These are phyloP conservation scores for Taiozyma sp. DNA, from an alignment of 1,139 yeast species.

Conservation along the genomic window DNA sequence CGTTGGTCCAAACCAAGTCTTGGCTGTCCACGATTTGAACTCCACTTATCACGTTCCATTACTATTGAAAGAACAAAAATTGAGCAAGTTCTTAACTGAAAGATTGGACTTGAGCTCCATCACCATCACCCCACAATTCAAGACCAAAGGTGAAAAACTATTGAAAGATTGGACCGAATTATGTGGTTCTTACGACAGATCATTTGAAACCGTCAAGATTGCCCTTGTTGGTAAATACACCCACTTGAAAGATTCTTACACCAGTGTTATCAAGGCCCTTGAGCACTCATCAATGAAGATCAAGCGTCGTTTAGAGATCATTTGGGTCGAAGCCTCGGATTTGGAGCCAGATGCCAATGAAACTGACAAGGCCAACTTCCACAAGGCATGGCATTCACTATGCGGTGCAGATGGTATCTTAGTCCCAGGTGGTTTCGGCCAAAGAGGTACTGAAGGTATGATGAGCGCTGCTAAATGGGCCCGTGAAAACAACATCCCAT, in stretches of 20 bases:
- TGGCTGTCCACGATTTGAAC: slow-evolving; percentile 95
- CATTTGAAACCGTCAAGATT: slow-evolving; percentile 83
- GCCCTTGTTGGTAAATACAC: slow-evolving; percentile 98
- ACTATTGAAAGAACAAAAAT: slow-evolving; percentile 78
- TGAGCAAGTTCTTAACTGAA: slow-evolving; percentile 66
- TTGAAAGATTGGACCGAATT: slow-evolving; percentile 75
- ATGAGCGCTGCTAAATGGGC: slow-evolving; percentile 96
- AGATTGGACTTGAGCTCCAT: slow-evolving; percentile 60
- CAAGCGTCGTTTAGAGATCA: slow-evolving; percentile 74
- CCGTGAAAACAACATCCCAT: slow-evolving; percentile 89
- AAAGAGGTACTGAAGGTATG: slow-evolving; percentile 98
- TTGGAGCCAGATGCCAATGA: slow-evolving; percentile 69
- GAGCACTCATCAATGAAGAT: slow-evolving; percentile 95
- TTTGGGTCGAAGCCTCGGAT: slow-evolving; percentile 95
- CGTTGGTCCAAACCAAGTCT: slow-evolving; percentile 94
- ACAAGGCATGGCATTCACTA: slow-evolving; percentile 92
- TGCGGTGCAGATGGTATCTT: slow-evolving; percentile 96
- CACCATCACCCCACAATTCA: slow-evolving; percentile 46
- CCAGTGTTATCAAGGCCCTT: slow-evolving; percentile 89
- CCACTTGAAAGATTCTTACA: slow-evolving; percentile 88
- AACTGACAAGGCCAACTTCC: slow-evolving; percentile 68
- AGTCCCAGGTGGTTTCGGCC: slow-evolving; percentile 98
- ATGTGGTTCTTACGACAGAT: slow-evolving; percentile 72
- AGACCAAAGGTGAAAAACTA: slow-evolving; percentile 58
- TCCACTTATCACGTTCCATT: slow-evolving; percentile 97